Evolutionary conservation across 139 green algal species (phyloP), one percentile per base, ranked within the genome.

Genomic region (Volvox reticuliferus): DNA sequence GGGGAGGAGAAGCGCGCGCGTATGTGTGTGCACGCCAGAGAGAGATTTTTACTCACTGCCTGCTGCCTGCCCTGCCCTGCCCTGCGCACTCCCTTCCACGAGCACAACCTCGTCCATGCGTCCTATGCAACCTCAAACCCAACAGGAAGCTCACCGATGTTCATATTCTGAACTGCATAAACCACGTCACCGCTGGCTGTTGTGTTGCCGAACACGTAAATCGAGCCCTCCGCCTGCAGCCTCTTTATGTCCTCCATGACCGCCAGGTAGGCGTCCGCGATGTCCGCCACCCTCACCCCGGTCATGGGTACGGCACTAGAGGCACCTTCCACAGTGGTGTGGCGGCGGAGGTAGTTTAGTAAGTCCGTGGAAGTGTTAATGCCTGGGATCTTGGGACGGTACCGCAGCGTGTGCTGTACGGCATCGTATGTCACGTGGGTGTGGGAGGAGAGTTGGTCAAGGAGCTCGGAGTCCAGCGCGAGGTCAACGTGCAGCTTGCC

Each of bases 271-370:
- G 85, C 85, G 28, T 89, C 85, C 28, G 37, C 26, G 18, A 89
- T 37, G 69, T 89, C 85, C 0, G 28, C 69, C 85, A 89, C 28
- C 5, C 44, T n/a, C 37, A 89, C 85, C 19, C 85, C 85, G 37
- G 69, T 75, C 85, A 89, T 89, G 17, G 85, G 85, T 12, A 89
- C 85, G 0, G 85, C 85, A 0, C 21, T 22, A 28, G 37, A 75
- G n/a, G 85, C 85, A 71, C 85, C 85, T 68, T 89, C 85, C 6
- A 89, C 85, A 5, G 85, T 89, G 3, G 85, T 89, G 69, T 89
- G 69, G 37, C 85, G 85, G 18, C 85, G 85, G 19, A 89, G 85
- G 85, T 89, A 89, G 85, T 89, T 82, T 9, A 89, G 85, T 26
- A 89, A 71, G 85, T 89, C 85, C 28, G 28, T 82, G 37, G 69